Evolutionary conservation across 1,139 yeast species (phyloP), one percentile per base, ranked within the genome.

Genomic region (Saccharomyces hybrid): DNA sequence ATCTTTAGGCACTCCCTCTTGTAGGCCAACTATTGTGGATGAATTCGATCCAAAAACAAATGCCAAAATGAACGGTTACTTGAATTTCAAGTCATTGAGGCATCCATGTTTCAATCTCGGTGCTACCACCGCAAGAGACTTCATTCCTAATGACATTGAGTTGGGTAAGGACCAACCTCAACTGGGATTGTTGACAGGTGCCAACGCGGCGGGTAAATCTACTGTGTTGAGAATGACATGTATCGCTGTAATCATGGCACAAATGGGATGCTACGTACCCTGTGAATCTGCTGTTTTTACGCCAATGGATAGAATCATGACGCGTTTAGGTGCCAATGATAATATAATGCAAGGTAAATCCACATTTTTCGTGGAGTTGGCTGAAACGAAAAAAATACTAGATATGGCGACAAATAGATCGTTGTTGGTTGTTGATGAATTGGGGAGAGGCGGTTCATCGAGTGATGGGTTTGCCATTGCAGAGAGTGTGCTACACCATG

Each of bases 381-480:
- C 95, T 2, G 99, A 93, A 71, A 93, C 99, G 0, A 89, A 91
- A 73, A 84, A 89, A 65, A 89, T 93, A 60, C 73, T 95, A 55
- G 84, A 86, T 60, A 84, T 83, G 64, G 91, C 97, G 2, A 91
- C 98, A 0, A 84, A 90, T 9, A 80, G 81, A 57, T 87, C 97
- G 1, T 76, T 93, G 54, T 82, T 95, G 26, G 95, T 91, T 16
- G 73, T 93, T 52, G 99, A 95, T 70, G 99, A 93, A 70, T 79
- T 93, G 60, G 99, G 99, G 54, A 81, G 99, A 67, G 99, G 99
- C 54, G 99, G 99, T 28, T 88, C 97, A 5, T 88, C 96, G 3
- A 86, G 93, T 63, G 99, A 93, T 72, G 99, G 99, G 0, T 91
- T 87, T 72, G 97, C 99, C 5, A 90, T 93, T 67, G 99, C 99